These are phyloP conservation scores for Cyclotella atomus DNA, from an alignment of 108 stramenopile species.

Conservation along the genomic window DNA sequence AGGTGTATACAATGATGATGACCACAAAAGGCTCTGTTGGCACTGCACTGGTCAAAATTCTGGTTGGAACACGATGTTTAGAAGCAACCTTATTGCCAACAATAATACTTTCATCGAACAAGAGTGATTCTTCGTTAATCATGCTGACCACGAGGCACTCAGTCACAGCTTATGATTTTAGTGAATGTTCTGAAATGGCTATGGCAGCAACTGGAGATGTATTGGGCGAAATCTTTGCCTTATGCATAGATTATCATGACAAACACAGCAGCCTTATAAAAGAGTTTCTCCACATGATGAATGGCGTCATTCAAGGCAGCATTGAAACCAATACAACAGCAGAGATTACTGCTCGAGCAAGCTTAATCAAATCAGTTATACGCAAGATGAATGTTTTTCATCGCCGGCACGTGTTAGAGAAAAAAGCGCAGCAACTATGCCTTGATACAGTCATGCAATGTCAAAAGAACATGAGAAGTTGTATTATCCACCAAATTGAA, in stretches of 20 bases:
- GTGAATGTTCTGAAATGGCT: slow-evolving; percentile 5
- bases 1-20: not conserved
- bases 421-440: slow-evolving; percentile 19
- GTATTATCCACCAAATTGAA: slow-evolving; percentile 16
- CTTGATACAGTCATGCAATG: slow-evolving; percentile 8
- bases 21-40: not conserved
- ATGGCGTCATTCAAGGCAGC: not conserved
- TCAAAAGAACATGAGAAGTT: slow-evolving; percentile 12
- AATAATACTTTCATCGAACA: not conserved
- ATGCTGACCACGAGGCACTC: slow-evolving; percentile 13
- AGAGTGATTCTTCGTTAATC: slow-evolving; percentile 16
- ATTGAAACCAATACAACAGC: not conserved
- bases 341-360: slow-evolving; percentile 13
- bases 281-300: slow-evolving; percentile 4
- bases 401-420: slow-evolving; percentile 25
- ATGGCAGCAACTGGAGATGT: slow-evolving; percentile 16
- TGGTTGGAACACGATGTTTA: not conserved
- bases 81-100: slow-evolving; percentile 10
- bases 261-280: slow-evolving; percentile 17
- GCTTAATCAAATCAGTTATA: slow-evolving; percentile 28
- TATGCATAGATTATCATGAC: slow-evolving; percentile 40
- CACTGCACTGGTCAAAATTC: slow-evolving; percentile 12
- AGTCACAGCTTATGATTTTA: slow-evolving; percentile 1
- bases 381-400: slow-evolving; percentile 33
- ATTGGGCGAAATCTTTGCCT: slow-evolving; percentile 27